These are phyloP conservation scores for Penicillium brevicompactum DNA, from an alignment of 2,329 filamentous ascomycete species.

Conservation along the genomic window DNA sequence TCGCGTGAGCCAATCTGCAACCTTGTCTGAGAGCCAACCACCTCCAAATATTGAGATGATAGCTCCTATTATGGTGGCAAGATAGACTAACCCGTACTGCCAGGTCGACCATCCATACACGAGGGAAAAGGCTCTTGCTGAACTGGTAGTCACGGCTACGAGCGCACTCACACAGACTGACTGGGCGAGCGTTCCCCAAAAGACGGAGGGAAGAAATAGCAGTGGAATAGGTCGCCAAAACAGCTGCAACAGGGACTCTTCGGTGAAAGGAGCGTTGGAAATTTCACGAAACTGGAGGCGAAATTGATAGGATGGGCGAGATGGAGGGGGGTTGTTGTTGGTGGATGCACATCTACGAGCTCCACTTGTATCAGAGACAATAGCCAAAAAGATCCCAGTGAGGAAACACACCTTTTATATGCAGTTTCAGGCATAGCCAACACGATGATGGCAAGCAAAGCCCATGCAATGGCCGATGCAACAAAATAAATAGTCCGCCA, in stretches of 20 bases:
- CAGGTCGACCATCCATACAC: not conserved
- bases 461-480: not conserved
- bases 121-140: not conserved
- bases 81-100: not conserved
- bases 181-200: not conserved
- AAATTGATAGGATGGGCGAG: not conserved
- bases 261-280: constrained; percentile 43
- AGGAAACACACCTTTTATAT: not conserved
- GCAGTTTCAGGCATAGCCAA: not conserved
- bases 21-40: constrained; percentile 42
- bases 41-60: constrained; percentile 40
- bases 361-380: not conserved
- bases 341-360: not conserved
- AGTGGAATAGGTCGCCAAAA: constrained; percentile 54
- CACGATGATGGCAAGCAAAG: not conserved
- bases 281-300: not conserved
- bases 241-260: constrained; percentile 53
- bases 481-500: not conserved
- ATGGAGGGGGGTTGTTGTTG: not conserved
- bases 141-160: not conserved
- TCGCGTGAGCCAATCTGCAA: constrained; percentile 32
- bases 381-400: not conserved
- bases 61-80: not conserved
- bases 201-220: constrained; percentile 54
- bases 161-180: not conserved